phyloP scores from a whole-genome alignment of 2,329 filamentous ascomycete genomes.

The Apiospora kogelbergensis region DNA sequence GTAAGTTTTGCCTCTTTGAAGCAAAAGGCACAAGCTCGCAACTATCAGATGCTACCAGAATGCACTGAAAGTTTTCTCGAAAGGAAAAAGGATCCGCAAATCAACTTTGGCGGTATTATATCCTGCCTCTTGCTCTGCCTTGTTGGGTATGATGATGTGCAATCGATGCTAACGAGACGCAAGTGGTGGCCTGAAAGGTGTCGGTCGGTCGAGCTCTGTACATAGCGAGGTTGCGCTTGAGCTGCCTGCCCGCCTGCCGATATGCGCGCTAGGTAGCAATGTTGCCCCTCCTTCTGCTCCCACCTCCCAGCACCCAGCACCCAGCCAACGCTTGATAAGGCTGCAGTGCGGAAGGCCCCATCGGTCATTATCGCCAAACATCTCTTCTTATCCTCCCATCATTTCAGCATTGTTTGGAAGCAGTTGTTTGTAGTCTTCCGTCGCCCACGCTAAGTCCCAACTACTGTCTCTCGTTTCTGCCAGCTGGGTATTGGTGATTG shows the following conservation, averaged over 20 bases:
- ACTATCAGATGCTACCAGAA: background rate
- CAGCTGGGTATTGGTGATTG: background rate
- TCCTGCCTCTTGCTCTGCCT: background rate
- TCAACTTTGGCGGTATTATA: background rate
- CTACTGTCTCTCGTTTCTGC: background rate
- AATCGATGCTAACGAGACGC: background rate
- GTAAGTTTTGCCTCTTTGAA: background rate
- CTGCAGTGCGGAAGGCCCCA: background rate
- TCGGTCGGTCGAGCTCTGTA: background rate
- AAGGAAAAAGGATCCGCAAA: background rate
- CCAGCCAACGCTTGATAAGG: background rate
- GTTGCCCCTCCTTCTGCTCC: slow-evolving; percentile 3
- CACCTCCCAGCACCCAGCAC: background rate
- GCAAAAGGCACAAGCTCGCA: background rate
- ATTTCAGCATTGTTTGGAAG: no score
- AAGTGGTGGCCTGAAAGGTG: slow-evolving; percentile 5
- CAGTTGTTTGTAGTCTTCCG: background rate
- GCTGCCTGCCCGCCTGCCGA: background rate
- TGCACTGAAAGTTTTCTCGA: background rate
- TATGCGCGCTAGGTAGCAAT: background rate
- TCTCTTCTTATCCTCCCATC: no score
- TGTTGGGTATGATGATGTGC: background rate
- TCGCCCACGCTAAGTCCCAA: background rate
- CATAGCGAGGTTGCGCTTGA: background rate
- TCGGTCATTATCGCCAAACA: background rate